Evolutionary conservation across 2,329 filamentous ascomycete genomes (phyloP).

Genomic region (Penicillium sp.): DNA sequence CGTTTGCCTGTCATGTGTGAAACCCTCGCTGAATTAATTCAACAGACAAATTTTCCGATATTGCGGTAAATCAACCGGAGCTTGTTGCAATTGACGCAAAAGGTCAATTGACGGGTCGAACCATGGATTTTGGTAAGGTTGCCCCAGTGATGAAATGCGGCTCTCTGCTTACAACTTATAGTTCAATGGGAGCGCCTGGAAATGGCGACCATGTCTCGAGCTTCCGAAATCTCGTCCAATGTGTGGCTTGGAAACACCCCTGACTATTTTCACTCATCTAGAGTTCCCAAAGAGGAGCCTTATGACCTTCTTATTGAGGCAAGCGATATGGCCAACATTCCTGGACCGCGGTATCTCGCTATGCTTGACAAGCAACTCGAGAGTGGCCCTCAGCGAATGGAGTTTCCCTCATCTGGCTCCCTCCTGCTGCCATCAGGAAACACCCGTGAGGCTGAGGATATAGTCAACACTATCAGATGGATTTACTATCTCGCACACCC

Average conservation of each 20-base stretch:
- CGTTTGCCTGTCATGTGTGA: not conserved
- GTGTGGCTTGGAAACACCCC: conserved; percentile 90
- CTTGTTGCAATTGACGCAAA: conserved; percentile 74
- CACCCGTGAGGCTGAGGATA: conserved; percentile 77
- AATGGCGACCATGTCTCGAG: conserved; percentile 90
- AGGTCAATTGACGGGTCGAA: conserved; percentile 71
- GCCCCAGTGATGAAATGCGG: not conserved
- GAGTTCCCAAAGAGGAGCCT: conserved; percentile 51
- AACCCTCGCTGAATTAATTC: conserved; percentile 29
- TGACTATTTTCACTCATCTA: conserved; percentile 58
- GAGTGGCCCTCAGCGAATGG: conserved; percentile 59
- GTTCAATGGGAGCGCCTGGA: conserved; percentile 82
- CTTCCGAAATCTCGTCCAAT: conserved; percentile 84
- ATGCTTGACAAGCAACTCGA: conserved; percentile 61
- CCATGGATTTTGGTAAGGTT: conserved; percentile 75
- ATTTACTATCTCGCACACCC: conserved; percentile 81
- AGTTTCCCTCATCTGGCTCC: conserved; percentile 94
- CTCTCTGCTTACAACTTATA: conserved; percentile 26
- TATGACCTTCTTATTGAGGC: conserved; percentile 89
- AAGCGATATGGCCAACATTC: conserved; percentile 77
- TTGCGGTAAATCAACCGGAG: conserved; percentile 69
- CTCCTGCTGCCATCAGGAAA: conserved; percentile 83
- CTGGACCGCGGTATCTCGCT: conserved; percentile 66
- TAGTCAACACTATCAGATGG: conserved; percentile 86
- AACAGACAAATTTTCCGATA: conserved; percentile 63